Evolutionary conservation across 2,329 filamentous ascomycete species (phyloP), one percentile per base, ranked within the genome.

Genomic region (Cladosporium cucumerinum): DNA sequence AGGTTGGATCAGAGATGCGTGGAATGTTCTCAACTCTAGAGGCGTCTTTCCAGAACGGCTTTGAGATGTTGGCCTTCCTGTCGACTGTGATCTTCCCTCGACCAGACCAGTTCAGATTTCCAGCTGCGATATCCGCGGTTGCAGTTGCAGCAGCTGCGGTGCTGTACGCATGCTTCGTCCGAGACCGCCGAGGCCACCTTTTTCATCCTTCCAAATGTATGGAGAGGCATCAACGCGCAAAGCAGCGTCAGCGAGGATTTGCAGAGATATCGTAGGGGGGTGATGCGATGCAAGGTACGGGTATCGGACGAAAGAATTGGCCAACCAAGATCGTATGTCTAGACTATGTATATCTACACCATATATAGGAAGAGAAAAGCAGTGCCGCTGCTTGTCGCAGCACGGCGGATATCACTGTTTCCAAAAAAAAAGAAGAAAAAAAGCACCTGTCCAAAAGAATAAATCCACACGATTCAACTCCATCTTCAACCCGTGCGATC

Each of bases 1-100:
- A 74, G 57, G 78, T 79, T 1, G 74, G 77, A 55, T 52, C 69
- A 8, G 60, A 68, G 1, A 74, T 80, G 46, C 84, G 90, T n/a
- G 90, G 88, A 0, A 78, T 82, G 0, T 93, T 93, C 69, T 92
- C 89, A 0, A 80, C 88, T 0, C 83, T 86, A 8, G 90, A 93
- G 74, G 84, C 87, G 10, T 83, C 86, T 0, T 81, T 87, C 46
- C 90, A 93, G 73, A 92, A 87, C 66, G 69, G 85, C 0, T 92
- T 91, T 66, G 89, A 93, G 74, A 81, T 92, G 57, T 75, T 87
- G 1, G 87, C 89, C 0, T 92, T 86, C 71, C 81, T 81, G 0
- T 82, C 83, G 0, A 93, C 90, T 0, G 86, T 91, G 66, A 72
- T 88, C 4, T 91, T 88, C 66, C 81, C 84, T 0, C 77, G 78